Evolutionary conservation across 371 early-diverging fungal species (phyloP), one percentile per base, ranked within the genome.

Genomic region (Entomophthora muscae): DNA sequence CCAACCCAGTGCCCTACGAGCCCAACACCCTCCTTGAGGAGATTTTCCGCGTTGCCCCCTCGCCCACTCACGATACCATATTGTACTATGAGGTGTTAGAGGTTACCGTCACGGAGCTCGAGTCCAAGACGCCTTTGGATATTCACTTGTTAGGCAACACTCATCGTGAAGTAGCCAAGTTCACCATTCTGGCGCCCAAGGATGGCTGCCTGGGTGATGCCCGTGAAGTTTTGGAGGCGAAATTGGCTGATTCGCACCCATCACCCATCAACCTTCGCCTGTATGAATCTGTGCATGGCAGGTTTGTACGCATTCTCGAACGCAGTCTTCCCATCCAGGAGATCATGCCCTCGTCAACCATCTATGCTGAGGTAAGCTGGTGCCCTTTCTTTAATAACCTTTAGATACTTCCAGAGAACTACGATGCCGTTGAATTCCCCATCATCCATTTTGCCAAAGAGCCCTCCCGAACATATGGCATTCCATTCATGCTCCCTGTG

Each of bases 401-500:
- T 42, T 12, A 68, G 52, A n/a, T 69, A 67, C 27, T 63, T 65
- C 56, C 67, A 54, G 57, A 71, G 2, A 5, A 21, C 17, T 13
- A 56, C 52, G 2, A 66, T 84, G 80, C 69, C 10, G 65, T 75
- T 42, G 64, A 78, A n/a, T 64, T 87, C 12, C 68, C 72, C 21
- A 86, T 88, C 1, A 80, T 83, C 75, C 93, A 91, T 72, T 91
- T 83, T 72, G 75, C 77, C 63, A 79, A 80, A 64, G 83, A 88
- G 51, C 68, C 78, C 0, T 52, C 57, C 26, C 79, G 84, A 28
- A 72, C 81, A 1, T 93, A 94, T 70, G 80, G 92, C 52, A 77
- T 89, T 42, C 94, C 96, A 5, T 93, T 94, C 75, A 72, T 72
- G 62, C 82, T 91, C 66, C 67, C 79, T 33, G 65, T 91, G 30